phyloP scores from a whole-genome alignment of 768 basidiomycete species.

The Nevesoporus exiguus region DNA sequence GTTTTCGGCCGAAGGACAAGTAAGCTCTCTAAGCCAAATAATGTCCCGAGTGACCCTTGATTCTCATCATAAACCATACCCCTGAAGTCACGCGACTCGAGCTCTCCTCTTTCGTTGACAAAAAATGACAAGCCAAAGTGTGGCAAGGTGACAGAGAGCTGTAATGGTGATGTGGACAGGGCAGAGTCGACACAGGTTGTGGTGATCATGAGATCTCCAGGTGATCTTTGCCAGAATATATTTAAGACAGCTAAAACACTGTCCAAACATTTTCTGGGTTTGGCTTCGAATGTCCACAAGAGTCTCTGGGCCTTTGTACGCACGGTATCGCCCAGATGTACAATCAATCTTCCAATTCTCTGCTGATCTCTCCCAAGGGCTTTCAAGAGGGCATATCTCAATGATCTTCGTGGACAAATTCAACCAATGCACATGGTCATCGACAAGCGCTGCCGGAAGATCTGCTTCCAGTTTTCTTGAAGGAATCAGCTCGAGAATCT shows the following conservation, averaged over 20 bases:
- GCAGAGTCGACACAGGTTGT: neutral
- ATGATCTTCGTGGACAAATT: neutral
- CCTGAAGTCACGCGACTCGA: neutral
- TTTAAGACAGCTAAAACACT: neutral
- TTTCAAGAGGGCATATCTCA: neutral
- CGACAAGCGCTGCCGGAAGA: neutral
- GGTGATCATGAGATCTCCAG: neutral
- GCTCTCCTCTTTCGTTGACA: neutral
- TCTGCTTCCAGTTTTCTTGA: neutral
- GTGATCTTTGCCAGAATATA: neutral
- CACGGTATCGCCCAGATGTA: neutral
- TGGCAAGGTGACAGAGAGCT: neutral
- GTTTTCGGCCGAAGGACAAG: neutral
- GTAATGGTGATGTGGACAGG: neutral
- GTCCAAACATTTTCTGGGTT: neutral
- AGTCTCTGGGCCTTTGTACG: neutral
- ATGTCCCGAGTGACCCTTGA: neutral
- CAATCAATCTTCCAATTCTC: neutral
- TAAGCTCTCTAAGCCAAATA: neutral
- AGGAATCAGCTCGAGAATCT: neutral
- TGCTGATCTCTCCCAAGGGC: neutral
- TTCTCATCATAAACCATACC: neutral
- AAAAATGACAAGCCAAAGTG: neutral
- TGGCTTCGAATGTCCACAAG: neutral
- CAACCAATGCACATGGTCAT: neutral